Base-by-base conservation (phyloP, 371 early-diverging fungal species). In the Blakeslea trispora region DNA sequence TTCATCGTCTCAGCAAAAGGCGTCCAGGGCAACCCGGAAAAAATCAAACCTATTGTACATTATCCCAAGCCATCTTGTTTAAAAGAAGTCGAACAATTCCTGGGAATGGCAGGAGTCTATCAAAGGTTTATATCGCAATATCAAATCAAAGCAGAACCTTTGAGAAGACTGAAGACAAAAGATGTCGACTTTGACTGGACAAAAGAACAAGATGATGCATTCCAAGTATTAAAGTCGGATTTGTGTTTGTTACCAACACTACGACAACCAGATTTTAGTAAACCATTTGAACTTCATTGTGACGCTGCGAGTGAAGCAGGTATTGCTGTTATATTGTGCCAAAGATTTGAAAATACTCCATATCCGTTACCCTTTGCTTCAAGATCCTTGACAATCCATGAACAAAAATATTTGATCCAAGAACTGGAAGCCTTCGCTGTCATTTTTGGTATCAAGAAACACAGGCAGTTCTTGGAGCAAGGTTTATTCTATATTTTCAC, bases 321-420 rank as follows among this genome's bases (percentile, higher is more conserved):
- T 17, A 51, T 51, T 3, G 52, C 24, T 1, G 52, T 51, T 0
- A 42, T 51, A 1, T 17, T 51, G 1, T 51, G 52, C 28, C 52
- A 51, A 51, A 8, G 52, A 1, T 4, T 28, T 31, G 31, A 41
- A 1, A 17, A 51, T 13, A 14, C 10, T 15, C 39, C 46, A 37
- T 54, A 54, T 46, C 46, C 55, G 3, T 13, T 54, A 8, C 28
- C 47, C 0, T 63, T 39, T 40, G 54, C 57, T 4, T 57, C 57
- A 37, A 18, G 56, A 10, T 55, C 48, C n/a, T 23, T 55, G 3
- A 31, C 56, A 5, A n/a, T 13, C 9, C 28, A 40, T 1, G 56
- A 55, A 41, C 5, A 23, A 17, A 55, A 55, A 18, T 55, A 55
- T 14, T 39, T 18, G 4, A 28, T 48, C 0, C 49, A 39, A 31